A percentile compares a stretch with the other conserved stretches of the same genome.
Evolutionary conservation across 106 monocot species (phyloP).

Genomic region (Amphibolis antarctica): DNA sequence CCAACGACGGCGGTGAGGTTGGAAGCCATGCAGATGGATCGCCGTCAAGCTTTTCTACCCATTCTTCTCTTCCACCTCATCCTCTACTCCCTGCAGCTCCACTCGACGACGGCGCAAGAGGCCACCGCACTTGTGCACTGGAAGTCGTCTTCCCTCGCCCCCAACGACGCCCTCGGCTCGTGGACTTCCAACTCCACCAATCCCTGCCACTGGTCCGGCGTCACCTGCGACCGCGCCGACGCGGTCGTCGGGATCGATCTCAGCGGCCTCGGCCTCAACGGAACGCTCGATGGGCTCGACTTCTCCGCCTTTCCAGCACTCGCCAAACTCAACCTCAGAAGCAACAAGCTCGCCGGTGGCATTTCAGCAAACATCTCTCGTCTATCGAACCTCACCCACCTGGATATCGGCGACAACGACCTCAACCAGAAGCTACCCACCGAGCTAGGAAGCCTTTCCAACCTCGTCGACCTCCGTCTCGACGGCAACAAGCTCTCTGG

Average conservation of each 20-base stretch:
- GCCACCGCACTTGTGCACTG: background rate
- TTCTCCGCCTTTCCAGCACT: conserved; percentile 4
- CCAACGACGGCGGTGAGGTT: too few relatives aligned
- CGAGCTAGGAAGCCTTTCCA: conserved; percentile 26
- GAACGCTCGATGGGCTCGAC: conserved; percentile 6
- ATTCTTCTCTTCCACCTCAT: too few relatives aligned
- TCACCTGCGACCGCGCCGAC: background rate
- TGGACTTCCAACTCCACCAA: background rate
- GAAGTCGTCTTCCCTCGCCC: background rate
- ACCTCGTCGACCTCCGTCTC: conserved; percentile 24
- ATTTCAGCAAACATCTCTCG: conserved; percentile 1
- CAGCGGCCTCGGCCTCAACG: background rate
- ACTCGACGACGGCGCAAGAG: too few relatives aligned
- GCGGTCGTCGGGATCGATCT: background rate
- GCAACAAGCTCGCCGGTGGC: conserved; percentile 2
- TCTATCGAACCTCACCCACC: conserved; percentile 9
- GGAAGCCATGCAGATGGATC: too few relatives aligned
- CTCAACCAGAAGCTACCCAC: conserved; percentile 36
- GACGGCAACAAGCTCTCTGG: conserved; percentile 27
- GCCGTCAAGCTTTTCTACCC: too few relatives aligned
- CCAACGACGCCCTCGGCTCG: background rate
- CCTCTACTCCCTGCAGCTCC: too few relatives aligned
- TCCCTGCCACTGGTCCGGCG: background rate
- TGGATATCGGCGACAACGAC: conserved; percentile 28
- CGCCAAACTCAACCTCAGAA: conserved; percentile 1